Evolutionary conservation across 2,329 filamentous ascomycete species (phyloP), one percentile per base, ranked within the genome.

Genomic region (Hypoxylon sp.): DNA sequence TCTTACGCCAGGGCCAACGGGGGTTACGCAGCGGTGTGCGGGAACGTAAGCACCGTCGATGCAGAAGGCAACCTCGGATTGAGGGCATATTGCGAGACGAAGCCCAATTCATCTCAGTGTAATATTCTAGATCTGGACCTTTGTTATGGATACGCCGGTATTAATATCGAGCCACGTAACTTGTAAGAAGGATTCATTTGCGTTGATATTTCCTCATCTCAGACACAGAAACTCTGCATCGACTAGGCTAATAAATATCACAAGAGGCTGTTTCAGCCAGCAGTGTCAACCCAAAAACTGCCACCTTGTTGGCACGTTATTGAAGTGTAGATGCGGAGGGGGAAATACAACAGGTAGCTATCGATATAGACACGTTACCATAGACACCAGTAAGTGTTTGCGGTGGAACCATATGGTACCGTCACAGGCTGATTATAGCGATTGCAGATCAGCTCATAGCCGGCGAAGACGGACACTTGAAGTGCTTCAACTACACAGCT

Each of bases 121-220:
- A 65, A 21, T 17, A 53, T 65, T 21, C 55, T 65, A 3, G 35
- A 58, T 19, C 24, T 64, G 7, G 24, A 63, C 21, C 15, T 17
- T 2, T 63, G 61, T 17, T 63, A 63, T 19, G 27, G 4, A 15
- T 37, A 37, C 6, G 15, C 47, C 2, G 17, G 21, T 19, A 7
- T 8, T 7, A 15, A 11, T 27, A 11, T 61, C 6, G 47, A 8
- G 6, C 50, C 58, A 11, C 15, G 37, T 5, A 17, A 54, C 13
- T 42, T 29, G 58, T 61, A 47, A 61, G 53, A 47, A 61, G 53
- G 11, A 17, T 13, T 24, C 10, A 42, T 10, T 32, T 35, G 1
- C 2, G 6, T 21, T 24, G 21, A 3, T 31, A 11, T 5, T 5
- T 24, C 19, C 10, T 19, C 10, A 17, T 44, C n/a, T 19, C n/a